A percentile compares a stretch with the other conserved stretches of the same genome.
Evolutionary conservation across 2,329 filamentous ascomycete species (phyloP).

Genomic region (Beauveria australis): DNA sequence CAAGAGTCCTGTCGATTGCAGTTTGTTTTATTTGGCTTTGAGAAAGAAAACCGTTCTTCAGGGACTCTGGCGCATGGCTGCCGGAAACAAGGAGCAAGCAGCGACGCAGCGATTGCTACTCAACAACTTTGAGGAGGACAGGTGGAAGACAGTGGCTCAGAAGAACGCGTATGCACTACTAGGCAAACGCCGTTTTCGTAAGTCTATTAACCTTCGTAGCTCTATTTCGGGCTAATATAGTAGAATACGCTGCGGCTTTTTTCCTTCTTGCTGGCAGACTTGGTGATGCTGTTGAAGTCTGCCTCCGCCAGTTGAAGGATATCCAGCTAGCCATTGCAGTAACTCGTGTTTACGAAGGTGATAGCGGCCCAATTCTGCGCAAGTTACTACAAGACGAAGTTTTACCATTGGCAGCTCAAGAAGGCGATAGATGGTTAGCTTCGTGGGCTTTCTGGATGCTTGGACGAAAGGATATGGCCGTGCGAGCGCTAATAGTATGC

Average conservation of each 20-base stretch:
- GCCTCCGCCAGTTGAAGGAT: conserved; percentile 80
- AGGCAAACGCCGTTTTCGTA: conserved; percentile 80
- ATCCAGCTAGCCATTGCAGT: conserved; percentile 85
- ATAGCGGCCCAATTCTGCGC: conserved; percentile 64
- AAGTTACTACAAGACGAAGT: conserved; percentile 73
- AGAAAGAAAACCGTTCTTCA: conserved; percentile 85
- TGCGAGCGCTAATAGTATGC: conserved; percentile 71
- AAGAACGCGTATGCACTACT: conserved; percentile 97
- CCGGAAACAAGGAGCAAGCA: conserved; percentile 76
- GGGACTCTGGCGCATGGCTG: conserved; percentile 90
- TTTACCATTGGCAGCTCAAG: conserved; percentile 64
- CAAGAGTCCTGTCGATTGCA: conserved; percentile 86
- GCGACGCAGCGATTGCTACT: conserved; percentile 71
- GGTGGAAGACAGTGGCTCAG: conserved; percentile 80
- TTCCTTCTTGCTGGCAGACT: conserved; percentile 84
- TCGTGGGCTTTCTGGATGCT: conserved; percentile 96
- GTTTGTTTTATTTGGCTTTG: conserved; percentile 83
- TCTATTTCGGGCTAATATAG: conserved; percentile 20
- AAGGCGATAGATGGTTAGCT: conserved; percentile 87
- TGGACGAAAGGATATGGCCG: conserved; percentile 70
- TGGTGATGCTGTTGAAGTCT: conserved; percentile 77
- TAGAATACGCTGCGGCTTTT: conserved; percentile 90
- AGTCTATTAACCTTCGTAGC: conserved; percentile 17
- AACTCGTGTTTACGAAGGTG: conserved; percentile 79
- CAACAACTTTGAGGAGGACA: conserved; percentile 83